Base-by-base conservation (phyloP, 2,329 filamentous ascomycete genomes). In the Eurotiales sp. region DNA sequence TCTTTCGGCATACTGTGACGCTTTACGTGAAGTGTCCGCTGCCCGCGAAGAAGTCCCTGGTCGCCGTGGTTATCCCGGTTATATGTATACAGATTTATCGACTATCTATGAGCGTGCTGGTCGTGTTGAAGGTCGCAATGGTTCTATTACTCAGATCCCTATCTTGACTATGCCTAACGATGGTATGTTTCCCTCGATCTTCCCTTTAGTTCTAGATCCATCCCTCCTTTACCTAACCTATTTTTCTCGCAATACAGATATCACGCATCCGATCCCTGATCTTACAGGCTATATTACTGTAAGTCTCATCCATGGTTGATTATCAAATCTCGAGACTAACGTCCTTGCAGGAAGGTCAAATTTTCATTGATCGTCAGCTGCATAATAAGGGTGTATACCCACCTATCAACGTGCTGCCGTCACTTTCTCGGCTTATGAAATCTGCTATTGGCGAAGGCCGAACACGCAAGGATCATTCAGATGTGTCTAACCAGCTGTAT, bases 81-180 rank as follows among this genome's bases (percentile, higher is more conserved):
- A 99, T 82, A 99, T 99, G 93, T 99, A 99, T 81, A 99, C 93
- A 62, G 95, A 99, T 84, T 88, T 99, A 85, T 96, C 93, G 54
- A 99, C 93, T 68, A 96, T 99, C 65, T 99, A 99, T 80, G 93
- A 99, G 77, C 91, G 93, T 77, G 93, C 93, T 62, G 93, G 93
- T 67, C 93, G 93, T 87, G 93, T 99, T 46, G 80, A 90, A 66
- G 95, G 95, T 63, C 88, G 95, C 63, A 96, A 97, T 66, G 93
- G 95, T 55, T 99, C 93, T 64, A 99, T 99, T 65, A 99, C 95
- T 17, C 93, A 99, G 77, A 96, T 99, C 65, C 93, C 93, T 55
- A 99, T 99, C 70, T 74, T 99, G 75, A 96, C 93, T 61, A 99
- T 99, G 93, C 93, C 93, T 66, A 99, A 99, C 83, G 92, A 99